Conservation (phyloP, 2,329 filamentous ascomycete genomes). For the Endoconidiophora polonica region DNA sequence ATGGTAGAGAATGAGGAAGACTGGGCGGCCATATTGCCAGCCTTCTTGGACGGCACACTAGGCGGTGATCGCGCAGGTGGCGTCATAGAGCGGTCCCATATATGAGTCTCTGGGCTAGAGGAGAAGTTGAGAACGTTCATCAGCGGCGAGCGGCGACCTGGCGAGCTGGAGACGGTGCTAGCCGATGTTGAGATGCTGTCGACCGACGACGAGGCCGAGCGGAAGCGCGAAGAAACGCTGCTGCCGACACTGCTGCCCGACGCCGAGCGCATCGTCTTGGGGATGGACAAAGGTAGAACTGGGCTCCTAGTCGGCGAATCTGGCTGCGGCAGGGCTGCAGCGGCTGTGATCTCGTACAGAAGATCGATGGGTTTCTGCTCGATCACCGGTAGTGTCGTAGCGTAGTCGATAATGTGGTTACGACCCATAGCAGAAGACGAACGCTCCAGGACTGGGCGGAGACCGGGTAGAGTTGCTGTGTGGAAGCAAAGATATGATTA, state of each 20-base stretch:
- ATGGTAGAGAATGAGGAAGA: neutral
- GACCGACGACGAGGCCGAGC: slow-evolving; percentile 6
- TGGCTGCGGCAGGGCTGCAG: neutral
- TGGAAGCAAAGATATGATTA: neutral
- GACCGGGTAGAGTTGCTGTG: slow-evolving; percentile 49
- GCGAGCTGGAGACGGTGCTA: slow-evolving; percentile 1
- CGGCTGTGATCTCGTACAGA: neutral
- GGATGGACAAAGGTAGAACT: slow-evolving; percentile 8
- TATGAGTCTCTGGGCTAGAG: neutral
- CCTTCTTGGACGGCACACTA: slow-evolving; percentile 4
- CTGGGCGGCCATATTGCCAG: neutral
- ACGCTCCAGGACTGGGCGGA: slow-evolving; percentile 46
- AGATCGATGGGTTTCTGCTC: slow-evolving; percentile 20
- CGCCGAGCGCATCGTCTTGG: slow-evolving; percentile 5
- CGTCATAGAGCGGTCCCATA: slow-evolving; percentile 1
- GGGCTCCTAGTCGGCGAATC: slow-evolving; percentile 7
- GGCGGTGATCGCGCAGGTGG: slow-evolving; percentile 5
- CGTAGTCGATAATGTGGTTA: slow-evolving; percentile 8
- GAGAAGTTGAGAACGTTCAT: neutral
- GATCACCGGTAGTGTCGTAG: slow-evolving; percentile 15
- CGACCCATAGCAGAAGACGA: slow-evolving; percentile 43
- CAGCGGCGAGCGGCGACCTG: neutral
- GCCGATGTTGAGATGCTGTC: neutral
- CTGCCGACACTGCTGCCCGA: neutral
- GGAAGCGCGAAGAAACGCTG: slow-evolving; percentile 8